phyloP scores from a whole-genome alignment of 306 rosid genomes.

The Gillenia trifoliata region DNA sequence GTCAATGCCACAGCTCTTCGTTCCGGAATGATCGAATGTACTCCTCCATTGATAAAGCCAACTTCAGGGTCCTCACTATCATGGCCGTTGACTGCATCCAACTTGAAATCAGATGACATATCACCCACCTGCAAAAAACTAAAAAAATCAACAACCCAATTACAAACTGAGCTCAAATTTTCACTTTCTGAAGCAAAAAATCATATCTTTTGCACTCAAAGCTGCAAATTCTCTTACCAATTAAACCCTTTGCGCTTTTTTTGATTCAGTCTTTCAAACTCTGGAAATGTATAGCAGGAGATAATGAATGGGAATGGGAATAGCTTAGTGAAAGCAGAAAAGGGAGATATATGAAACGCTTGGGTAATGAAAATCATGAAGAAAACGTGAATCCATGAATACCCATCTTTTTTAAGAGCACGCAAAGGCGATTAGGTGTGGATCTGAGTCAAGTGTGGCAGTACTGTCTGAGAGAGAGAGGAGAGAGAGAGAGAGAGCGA shows the following conservation, averaged over 20 bases:
- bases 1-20: constrained; percentile 47
- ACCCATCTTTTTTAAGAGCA: constrained; percentile 41
- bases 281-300: background rate
- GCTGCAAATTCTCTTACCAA: background rate
- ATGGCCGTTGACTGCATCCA: constrained; percentile 34
- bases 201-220: background rate
- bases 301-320: background rate
- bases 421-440: constrained; percentile 41
- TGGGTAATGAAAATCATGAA: constrained; percentile 13
- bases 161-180: background rate
- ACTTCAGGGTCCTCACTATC: constrained; percentile 42
- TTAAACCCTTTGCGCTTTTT: background rate
- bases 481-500: background rate
- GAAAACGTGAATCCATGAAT: constrained; percentile 17
- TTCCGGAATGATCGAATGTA: constrained; percentile 37
- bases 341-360: background rate
- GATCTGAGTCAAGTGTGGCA: background rate
- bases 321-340: background rate
- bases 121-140: constrained; percentile 20
- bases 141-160: background rate
- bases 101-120: constrained; percentile 57
- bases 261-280: background rate
- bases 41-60: constrained; percentile 25
- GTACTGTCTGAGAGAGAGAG: background rate
- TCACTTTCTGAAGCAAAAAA: background rate